Base-by-base conservation (phyloP, 2,329 filamentous ascomycete genomes). In the Macrophomina tecta region DNA sequence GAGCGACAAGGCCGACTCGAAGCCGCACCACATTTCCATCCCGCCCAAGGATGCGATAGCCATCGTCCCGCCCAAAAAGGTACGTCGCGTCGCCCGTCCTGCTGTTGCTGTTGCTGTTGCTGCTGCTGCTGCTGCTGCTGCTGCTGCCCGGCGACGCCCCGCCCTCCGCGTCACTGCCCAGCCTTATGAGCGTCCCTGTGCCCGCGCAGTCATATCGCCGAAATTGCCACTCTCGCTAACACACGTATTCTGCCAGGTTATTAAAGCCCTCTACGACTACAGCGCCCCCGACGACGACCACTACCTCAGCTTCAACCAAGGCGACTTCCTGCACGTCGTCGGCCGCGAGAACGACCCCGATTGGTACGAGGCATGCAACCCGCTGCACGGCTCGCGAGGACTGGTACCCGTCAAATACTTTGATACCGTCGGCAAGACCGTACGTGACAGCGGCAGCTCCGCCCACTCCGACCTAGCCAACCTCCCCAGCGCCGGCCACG, bases 291-390 rank as follows among this genome's bases (percentile, higher is more conserved):
- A 82, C 63, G 79, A 82, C 68, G 82, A 82, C 64, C 74, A 73
- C 69, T 83, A 97, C 82, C 85, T 99, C 74, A 90, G 91, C 77
- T 99, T 99, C 81, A 93, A 90, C 71, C 91, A 93, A 77, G 95
- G 95, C 75, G 95, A 99, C 79, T 99, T 98, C 80, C 95, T 99
- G 78, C 94, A 98, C 83, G 95, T 99, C 70, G 94, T 98, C 79
- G 93, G 92, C 74, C 91, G 94, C 79, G 95, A 98, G 82, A 90
- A 97, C 84, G 94, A 98, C 78, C 82, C 84, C 48, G 93, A 97
- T 77, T 99, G 95, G 94, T 99, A 97, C 85, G 95, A 98, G 81
- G 95, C 94, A 66, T 98, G 93, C 85, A 99, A 99, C 77, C 95
- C 95, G 68, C 85, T 97, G 71, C 93, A 91, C 74, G 91, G 91